A percentile compares a stretch with the other conserved stretches of the same genome.
Conservation (phyloP, 176 grass and related monocot species). For the Ananas comosus region DNA sequence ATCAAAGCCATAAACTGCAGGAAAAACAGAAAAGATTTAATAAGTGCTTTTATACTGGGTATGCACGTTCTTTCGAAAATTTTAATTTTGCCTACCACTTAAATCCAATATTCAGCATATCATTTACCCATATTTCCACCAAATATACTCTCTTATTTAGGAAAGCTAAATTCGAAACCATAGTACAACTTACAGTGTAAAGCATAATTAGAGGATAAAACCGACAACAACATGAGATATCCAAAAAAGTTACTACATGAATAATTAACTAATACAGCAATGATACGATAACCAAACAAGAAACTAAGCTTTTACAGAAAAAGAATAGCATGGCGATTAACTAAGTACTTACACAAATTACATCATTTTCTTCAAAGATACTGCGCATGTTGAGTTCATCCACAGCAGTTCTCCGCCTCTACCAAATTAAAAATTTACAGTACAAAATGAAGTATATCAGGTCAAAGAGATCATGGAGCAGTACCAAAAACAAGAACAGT, state of each 20-base stretch:
- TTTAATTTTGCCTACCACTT: no score
- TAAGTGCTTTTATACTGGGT: no score
- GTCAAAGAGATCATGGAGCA: neutral
- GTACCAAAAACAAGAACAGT: neutral
- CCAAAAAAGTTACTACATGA: no score
- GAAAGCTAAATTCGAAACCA: neutral
- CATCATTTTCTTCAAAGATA: slow-evolving; percentile 97
- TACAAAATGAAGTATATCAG: slow-evolving; percentile 4
- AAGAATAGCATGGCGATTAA: slow-evolving; percentile 8
- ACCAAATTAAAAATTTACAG: neutral
- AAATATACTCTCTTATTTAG: neutral
- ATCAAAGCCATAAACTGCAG: no score
- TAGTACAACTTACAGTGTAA: neutral
- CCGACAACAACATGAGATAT: no score
- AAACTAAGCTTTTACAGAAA: neutral
- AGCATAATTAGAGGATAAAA: no score
- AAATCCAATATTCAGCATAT: no score
- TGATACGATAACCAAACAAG: no score
- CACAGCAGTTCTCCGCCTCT: slow-evolving; percentile 94
- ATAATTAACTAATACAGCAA: no score
- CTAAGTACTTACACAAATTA: slow-evolving; percentile 76
- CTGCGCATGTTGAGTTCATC: slow-evolving; percentile 95
- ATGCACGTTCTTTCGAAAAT: no score
- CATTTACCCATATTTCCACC: no score
- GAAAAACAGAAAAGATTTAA: no score